These are phyloP conservation scores for Asterophora parasitica DNA, from an alignment of 768 basidiomycete genomes.

Conservation along the genomic window DNA sequence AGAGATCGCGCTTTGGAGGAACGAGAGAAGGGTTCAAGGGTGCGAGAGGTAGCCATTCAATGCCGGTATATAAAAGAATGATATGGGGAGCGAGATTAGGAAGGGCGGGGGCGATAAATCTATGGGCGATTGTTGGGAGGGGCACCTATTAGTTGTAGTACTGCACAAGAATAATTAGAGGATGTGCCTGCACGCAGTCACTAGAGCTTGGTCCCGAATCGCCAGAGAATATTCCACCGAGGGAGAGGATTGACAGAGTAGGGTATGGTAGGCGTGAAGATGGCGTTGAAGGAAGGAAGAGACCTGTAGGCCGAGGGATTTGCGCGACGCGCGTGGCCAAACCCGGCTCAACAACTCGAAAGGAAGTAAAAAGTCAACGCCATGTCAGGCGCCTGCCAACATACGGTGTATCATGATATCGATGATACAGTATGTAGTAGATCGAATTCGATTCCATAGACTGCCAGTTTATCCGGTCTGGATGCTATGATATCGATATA, in stretches of 20 bases:
- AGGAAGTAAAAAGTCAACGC: slow-evolving; percentile 8
- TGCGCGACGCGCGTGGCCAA: slow-evolving; percentile 5
- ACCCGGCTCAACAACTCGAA: slow-evolving; percentile 8
- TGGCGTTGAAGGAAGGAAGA: slow-evolving; percentile 6
- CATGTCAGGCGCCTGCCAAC: slow-evolving; percentile 8
- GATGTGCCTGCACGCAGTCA: slow-evolving; percentile 10
- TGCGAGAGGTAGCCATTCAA: slow-evolving; percentile 15
- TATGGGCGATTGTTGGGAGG: background rate
- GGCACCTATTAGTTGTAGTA: background rate
- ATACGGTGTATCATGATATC: no score
- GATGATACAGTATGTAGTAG: no score
- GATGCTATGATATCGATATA: no score
- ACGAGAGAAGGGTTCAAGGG: slow-evolving; percentile 5
- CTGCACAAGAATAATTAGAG: slow-evolving; percentile 1
- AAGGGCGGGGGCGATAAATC: background rate
- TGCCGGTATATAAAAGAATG: slow-evolving; percentile 9
- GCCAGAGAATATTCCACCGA: background rate
- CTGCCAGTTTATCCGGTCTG: no score
- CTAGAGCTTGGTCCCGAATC: background rate
- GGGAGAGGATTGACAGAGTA: no score
- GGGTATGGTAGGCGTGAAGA: background rate
- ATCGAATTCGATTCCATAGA: no score
- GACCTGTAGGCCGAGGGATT: background rate
- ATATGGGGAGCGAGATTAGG: background rate
- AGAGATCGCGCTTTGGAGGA: slow-evolving; percentile 7